These are phyloP conservation scores for Datura wrightii DNA, from an alignment of 257 asterid genomes.

Conservation along the genomic window DNA sequence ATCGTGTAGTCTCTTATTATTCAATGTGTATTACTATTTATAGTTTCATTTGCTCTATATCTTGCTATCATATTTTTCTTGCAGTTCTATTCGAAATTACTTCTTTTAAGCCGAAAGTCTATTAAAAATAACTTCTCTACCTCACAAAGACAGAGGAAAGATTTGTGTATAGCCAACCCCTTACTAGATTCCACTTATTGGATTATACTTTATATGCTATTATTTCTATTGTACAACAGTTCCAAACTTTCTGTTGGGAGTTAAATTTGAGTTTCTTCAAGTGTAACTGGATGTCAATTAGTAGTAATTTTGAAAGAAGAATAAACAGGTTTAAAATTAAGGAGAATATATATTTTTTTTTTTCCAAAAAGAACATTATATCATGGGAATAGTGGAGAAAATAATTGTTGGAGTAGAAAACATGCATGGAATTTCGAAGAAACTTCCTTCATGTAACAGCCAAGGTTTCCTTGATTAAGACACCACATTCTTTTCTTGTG, in stretches of 20 bases:
- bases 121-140: too few species aligned
- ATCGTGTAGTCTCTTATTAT: too few species aligned
- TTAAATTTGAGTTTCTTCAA: not conserved
- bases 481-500: conserved; percentile 6
- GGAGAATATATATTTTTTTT: not conserved
- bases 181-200: too few species aligned
- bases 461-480: conserved; percentile 23
- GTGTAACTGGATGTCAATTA: not conserved
- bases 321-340: too few species aligned
- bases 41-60: too few species aligned
- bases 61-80: too few species aligned
- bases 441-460: not conserved
- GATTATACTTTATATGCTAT: too few species aligned
- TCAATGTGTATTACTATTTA: too few species aligned
- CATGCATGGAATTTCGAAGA: conserved; percentile 7
- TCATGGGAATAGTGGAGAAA: not conserved
- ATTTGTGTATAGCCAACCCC: too few species aligned
- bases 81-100: too few species aligned
- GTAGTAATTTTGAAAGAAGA: not conserved
- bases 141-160: too few species aligned
- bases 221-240: not conserved
- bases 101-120: too few species aligned
- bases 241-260: not conserved
- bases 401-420: not conserved
- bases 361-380: not conserved